Base-by-base conservation (phyloP, 345 rosid species). In the Moricandia moricandioides region DNA sequence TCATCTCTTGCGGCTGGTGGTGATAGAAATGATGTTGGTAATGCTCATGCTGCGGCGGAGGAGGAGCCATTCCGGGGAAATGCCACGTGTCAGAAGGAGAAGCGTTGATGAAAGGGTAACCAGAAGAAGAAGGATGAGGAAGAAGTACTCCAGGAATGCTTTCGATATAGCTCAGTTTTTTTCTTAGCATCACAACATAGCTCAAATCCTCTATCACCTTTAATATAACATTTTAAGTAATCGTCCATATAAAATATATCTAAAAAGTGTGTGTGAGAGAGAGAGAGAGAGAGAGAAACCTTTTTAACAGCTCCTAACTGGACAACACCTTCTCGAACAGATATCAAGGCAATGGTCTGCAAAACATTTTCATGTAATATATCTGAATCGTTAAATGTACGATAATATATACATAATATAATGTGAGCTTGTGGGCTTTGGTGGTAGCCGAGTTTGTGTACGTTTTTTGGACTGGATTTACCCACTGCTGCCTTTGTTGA, bases 291-390 rank as follows among this genome's bases (percentile, higher is more conserved):
- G 61, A 52, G 65, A 79, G 26, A 24, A 45, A 92, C 98, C 96
- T 93, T 93, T 78, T 90, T 77, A 70, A 91, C 85, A 65, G 95
- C 86, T 80, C 98, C 98, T 66, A 94, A 83, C 82, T 91, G 98
- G 64, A 94, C 90, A 72, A 94, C 96, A 71, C 98, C 98, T 88
- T 94, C 98, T 79, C 96, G 85, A 75, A 94, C 97, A 51, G 96
- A 95, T 80, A 94, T 88, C 86, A 94, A 81, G 9, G 95, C 96
- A 65, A 94, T 94, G 76, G 98, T 94, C 98, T 94, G 91, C 79
- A 83, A 74, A 69, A 39, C 67, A 55, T 78, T 69, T 71, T 33
- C 65, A 65, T 11, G 62, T 63, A 13, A 54, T 30, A 49, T 18
- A 64, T 12, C 72, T 56, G 16, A 12, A 24, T 45, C 40, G 69